These are phyloP conservation scores for Pseudofabraea citricarpa DNA, from an alignment of 2,329 filamentous ascomycete species.

Conservation along the genomic window DNA sequence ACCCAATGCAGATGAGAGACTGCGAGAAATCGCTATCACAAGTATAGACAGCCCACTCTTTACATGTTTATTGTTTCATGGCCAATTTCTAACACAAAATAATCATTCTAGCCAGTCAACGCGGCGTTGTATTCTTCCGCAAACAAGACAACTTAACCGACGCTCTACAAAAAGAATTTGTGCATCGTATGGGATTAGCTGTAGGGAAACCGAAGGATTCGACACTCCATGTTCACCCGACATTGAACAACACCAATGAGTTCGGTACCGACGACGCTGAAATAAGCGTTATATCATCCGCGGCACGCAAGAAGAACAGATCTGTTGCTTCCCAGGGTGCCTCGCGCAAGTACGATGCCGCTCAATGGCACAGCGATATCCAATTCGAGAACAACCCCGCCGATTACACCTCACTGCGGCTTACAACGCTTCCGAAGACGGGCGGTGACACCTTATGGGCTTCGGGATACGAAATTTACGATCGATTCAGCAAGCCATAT, in stretches of 20 bases:
- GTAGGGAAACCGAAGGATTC: slow-evolving; percentile 52
- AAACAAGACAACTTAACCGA: slow-evolving; percentile 42
- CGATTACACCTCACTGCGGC: slow-evolving; percentile 49
- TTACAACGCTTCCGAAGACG: slow-evolving; percentile 49
- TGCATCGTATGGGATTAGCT: slow-evolving; percentile 53
- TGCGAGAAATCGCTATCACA: slow-evolving; percentile 49
- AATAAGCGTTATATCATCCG: slow-evolving; percentile 49
- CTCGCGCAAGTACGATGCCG: slow-evolving; percentile 28
- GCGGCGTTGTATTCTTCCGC: slow-evolving; percentile 45
- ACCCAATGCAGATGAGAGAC: slow-evolving; percentile 55
- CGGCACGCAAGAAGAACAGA: slow-evolving; percentile 49
- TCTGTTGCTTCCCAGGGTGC: slow-evolving; percentile 24
- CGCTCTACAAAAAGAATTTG: slow-evolving; percentile 38
- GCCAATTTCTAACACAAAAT: slow-evolving; percentile 1
- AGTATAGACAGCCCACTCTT: slow-evolving; percentile 32
- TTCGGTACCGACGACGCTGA: slow-evolving; percentile 45
- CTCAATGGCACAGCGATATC: slow-evolving; percentile 43
- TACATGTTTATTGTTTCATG: slow-evolving; percentile 26
- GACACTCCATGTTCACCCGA: slow-evolving; percentile 48
- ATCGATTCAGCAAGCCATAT: slow-evolving; percentile 43
- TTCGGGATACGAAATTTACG: no score
- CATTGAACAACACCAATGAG: slow-evolving; percentile 46
- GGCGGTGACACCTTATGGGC: slow-evolving; percentile 47
- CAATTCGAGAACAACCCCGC: slow-evolving; percentile 43
- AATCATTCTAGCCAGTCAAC: slow-evolving; percentile 40